A percentile compares a stretch with the other conserved stretches of the same genome.
Conservation (phyloP, 2,329 filamentous ascomycete genomes). For the Fusarium pseudocircinatum region DNA sequence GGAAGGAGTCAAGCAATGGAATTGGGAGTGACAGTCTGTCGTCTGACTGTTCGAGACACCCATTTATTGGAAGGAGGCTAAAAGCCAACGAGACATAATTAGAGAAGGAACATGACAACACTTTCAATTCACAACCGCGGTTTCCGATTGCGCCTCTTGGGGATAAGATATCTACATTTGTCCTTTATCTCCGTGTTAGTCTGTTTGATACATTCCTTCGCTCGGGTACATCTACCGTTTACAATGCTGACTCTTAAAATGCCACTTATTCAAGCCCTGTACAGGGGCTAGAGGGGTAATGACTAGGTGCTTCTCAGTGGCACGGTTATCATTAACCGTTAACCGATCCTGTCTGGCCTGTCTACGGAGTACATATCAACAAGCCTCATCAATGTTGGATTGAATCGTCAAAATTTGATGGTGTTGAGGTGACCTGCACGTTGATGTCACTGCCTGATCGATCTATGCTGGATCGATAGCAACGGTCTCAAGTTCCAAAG, state of each 20-base stretch:
- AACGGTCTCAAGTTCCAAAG: background rate
- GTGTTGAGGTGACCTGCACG: background rate
- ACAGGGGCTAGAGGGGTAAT: background rate
- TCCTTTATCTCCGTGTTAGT: background rate
- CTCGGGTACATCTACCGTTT: background rate
- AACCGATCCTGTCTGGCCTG: constrained; percentile 9
- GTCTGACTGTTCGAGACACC: background rate
- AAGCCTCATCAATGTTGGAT: background rate
- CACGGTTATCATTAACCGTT: constrained; percentile 30
- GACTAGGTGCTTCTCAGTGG: background rate
- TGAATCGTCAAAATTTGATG: background rate
- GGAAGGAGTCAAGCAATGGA: background rate
- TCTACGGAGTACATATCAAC: background rate
- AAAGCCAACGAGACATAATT: background rate
- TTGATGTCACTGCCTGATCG: background rate
- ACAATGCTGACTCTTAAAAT: background rate
- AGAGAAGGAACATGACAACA: constrained; percentile 9
- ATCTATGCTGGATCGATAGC: background rate
- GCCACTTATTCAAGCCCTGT: background rate
- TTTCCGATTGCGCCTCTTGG: background rate
- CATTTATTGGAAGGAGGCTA: background rate
- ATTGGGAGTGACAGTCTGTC: background rate
- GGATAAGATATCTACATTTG: background rate
- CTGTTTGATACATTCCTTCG: background rate
- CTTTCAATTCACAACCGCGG: background rate